Base-by-base conservation (phyloP, 352 stramenopile species). In the Globisporangium recalcitrans region DNA sequence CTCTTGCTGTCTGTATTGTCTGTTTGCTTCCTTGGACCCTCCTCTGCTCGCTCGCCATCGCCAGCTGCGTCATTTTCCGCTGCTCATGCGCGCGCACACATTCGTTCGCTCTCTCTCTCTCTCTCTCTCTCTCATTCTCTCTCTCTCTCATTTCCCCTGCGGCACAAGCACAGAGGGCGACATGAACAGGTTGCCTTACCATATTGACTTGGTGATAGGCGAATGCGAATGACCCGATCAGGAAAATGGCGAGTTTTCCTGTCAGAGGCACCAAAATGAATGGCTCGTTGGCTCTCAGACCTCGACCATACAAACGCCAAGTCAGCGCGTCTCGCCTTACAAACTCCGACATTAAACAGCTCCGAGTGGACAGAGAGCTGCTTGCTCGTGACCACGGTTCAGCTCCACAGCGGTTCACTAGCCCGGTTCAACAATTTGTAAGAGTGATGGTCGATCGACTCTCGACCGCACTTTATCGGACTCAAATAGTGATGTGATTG, bases 121-220 rank as follows among this genome's bases (percentile, higher is more conserved):
- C 36, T 16, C 52, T 11, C 22, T 14, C 49, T 48, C 36, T 14
- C 24, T 11, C 14, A 3, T 14, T 44, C 32, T 22, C 27, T 11
- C 10, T 24, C 32, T 29, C 55, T n/a, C 14, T 4, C 22, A 52
- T 40, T 51, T 27, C 57, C 13, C 19, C 24, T 21, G 1, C 6
- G 7, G 7, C 54, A 40, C 31, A 62, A 4, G 53, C 32, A 38
- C 32, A 60, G 13, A 57, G 34, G 7, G 31, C 24, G 29, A 13
- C 47, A 65, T 54, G 21, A 40, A 58, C 63, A 47, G 14, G 42
- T 68, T 44, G 64, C 56, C 82, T 87, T 90, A 92, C 82, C 82
- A 92, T 92, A 87, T 92, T 89, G 80, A 92, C 82, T 90, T 85
- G 81, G 80, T 82, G 80, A 89, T 87, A 84, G 82, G 82, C 80